Conservation (phyloP, 805 yeast genomes). For the Candida pini region DNA sequence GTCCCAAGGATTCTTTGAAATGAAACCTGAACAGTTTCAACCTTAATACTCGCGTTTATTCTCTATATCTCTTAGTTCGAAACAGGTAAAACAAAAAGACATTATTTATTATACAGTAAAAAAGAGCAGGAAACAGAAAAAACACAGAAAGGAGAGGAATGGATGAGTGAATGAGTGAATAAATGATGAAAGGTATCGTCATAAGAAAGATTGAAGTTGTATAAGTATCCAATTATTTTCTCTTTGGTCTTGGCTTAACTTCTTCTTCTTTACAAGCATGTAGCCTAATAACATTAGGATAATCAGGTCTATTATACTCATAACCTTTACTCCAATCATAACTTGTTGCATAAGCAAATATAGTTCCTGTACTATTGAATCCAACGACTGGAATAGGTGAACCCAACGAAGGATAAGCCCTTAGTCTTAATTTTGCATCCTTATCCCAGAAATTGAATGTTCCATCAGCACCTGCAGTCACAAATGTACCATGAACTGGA, state of each 20-base stretch:
- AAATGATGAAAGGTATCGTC: no score
- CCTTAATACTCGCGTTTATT: no score
- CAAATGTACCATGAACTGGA: slow-evolving; percentile 85
- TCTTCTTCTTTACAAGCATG: slow-evolving; percentile 87
- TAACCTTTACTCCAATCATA: slow-evolving; percentile 97
- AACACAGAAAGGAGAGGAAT: no score
- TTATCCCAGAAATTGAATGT: slow-evolving; percentile 94
- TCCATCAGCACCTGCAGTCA: slow-evolving; percentile 95
- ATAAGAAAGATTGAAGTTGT: not conserved
- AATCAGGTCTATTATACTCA: slow-evolving; percentile 67
- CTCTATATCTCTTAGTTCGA: no score
- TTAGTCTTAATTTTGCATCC: slow-evolving; percentile 81
- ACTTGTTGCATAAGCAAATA: slow-evolving; percentile 86
- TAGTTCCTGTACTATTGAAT: slow-evolving; percentile 77
- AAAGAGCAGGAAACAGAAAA: no score
- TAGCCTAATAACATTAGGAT: slow-evolving; percentile 69
- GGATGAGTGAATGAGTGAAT: not conserved
- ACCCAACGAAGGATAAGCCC: slow-evolving; percentile 64
- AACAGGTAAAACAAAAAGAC: no score
- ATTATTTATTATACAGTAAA: no score
- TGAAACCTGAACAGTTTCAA: no score
- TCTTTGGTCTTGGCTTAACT: slow-evolving; percentile 51
- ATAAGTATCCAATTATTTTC: slow-evolving; percentile 11
- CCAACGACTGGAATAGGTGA: slow-evolving; percentile 69
- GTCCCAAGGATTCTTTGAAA: no score